Conservation (phyloP, 257 asterid genomes). For the Solanum etuberosum region DNA sequence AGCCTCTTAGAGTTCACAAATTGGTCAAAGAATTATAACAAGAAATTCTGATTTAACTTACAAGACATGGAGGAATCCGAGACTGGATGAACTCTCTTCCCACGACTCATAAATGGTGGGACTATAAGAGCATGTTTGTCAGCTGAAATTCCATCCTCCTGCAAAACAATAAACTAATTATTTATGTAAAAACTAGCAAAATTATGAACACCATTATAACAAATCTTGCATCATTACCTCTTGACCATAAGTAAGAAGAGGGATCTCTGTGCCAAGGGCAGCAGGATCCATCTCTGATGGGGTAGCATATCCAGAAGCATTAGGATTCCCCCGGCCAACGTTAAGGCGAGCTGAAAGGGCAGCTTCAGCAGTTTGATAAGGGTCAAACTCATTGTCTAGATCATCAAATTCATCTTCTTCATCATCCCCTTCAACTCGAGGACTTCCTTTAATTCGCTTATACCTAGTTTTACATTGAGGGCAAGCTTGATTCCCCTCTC, state of each 20-base stretch:
- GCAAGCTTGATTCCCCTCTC: slow-evolving; percentile 95
- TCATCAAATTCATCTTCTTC: slow-evolving; percentile 96
- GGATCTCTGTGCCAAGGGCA: slow-evolving; percentile 59
- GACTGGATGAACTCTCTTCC: slow-evolving; percentile 73
- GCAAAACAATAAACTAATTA: slow-evolving; percentile 8
- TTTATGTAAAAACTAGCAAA: not conserved
- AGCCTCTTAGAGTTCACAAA: not conserved
- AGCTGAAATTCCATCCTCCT: slow-evolving; percentile 93
- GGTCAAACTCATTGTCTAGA: slow-evolving; percentile 78
- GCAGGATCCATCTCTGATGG: slow-evolving; percentile 65
- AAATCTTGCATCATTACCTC: slow-evolving; percentile 43
- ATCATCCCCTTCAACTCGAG: slow-evolving; percentile 93
- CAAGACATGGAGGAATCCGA: slow-evolving; percentile 69
- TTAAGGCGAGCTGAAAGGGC: slow-evolving; percentile 39
- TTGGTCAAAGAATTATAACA: not conserved
- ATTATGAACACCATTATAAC: not conserved
- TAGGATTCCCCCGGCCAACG: slow-evolving; percentile 31
- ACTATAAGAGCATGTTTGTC: slow-evolving; percentile 90
- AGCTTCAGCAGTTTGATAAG: slow-evolving; percentile 44
- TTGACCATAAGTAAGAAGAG: slow-evolving; percentile 90
- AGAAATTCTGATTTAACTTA: slow-evolving; percentile 12
- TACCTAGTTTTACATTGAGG: slow-evolving; percentile 98
- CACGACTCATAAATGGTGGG: slow-evolving; percentile 73
- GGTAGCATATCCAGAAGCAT: slow-evolving; percentile 37
- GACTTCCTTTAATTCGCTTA: slow-evolving; percentile 92